Evolutionary conservation across 345 rosid genomes (phyloP).

Genomic region (Eucalyptus tenuipes): DNA sequence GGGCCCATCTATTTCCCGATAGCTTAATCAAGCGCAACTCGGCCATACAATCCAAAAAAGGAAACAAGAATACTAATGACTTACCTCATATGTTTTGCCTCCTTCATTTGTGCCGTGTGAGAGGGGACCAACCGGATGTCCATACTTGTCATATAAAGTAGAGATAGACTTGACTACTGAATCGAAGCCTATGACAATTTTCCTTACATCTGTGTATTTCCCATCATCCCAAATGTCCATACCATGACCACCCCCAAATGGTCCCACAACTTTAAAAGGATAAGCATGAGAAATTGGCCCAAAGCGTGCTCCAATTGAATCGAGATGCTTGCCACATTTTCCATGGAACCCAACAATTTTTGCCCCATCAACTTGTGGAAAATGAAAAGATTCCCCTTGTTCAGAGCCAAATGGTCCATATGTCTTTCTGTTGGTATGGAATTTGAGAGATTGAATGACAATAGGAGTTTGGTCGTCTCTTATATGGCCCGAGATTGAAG

Average conservation of each 20-base stretch:
- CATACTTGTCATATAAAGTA: background rate
- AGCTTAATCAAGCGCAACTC: background rate
- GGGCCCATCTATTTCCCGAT: background rate
- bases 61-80: background rate
- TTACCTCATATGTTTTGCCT: background rate
- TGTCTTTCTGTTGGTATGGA: background rate
- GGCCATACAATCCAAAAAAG: background rate
- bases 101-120: background rate
- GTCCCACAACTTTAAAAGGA: background rate
- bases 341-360: background rate
- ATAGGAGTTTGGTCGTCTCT: background rate
- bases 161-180: background rate
- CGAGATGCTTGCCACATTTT: background rate
- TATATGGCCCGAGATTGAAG: background rate
- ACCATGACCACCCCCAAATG: background rate
- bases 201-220: background rate
- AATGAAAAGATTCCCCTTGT: background rate
- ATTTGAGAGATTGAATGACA: background rate
- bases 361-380: background rate
- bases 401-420: background rate
- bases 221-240: background rate
- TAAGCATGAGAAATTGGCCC: background rate
- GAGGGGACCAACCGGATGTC: background rate
- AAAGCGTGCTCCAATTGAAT: background rate
- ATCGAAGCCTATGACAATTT: background rate